Evolutionary conservation across 2,329 filamentous ascomycete genomes (phyloP).

Genomic region (Rhynchosporium secalis): DNA sequence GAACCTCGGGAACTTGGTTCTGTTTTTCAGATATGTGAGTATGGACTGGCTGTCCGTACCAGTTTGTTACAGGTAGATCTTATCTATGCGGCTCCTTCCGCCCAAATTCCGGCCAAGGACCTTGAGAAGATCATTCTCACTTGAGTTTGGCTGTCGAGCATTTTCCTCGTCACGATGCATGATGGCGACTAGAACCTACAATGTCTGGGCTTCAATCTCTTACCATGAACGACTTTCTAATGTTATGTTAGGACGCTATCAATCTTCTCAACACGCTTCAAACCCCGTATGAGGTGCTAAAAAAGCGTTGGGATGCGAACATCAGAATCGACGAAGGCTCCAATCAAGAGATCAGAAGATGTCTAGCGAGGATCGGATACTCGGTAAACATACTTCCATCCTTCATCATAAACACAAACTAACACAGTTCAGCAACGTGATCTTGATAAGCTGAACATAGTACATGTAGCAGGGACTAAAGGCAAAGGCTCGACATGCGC

Average conservation of each 20-base stretch:
- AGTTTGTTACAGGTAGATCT: neutral
- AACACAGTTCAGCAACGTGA: conserved; percentile 29
- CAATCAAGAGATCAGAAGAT: conserved; percentile 77
- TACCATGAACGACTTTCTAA: neutral
- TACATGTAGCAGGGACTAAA: conserved; percentile 76
- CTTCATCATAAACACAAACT: neutral
- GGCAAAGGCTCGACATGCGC: conserved; percentile 75
- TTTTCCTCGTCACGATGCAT: conserved; percentile 8
- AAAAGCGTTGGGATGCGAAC: conserved; percentile 75
- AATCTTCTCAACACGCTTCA: conserved; percentile 86
- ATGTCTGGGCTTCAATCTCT: conserved; percentile 18
- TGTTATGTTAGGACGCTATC: conserved; percentile 71
- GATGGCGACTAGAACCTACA: conserved; percentile 24
- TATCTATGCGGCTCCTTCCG: neutral
- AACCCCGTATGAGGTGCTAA: conserved; percentile 78
- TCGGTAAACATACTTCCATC: conserved; percentile 45
- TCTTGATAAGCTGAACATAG: conserved; percentile 60
- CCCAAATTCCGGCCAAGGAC: neutral
- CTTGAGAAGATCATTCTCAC: neutral
- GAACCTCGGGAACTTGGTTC: neutral
- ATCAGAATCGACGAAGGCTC: conserved; percentile 67
- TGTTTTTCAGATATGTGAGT: neutral
- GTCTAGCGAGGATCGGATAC: conserved; percentile 77
- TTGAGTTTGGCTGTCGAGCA: neutral
- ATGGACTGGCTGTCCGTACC: too few relatives aligned